Conservation (phyloP, 192 early-diverging fungal genomes). For the Coemansia biformis region DNA sequence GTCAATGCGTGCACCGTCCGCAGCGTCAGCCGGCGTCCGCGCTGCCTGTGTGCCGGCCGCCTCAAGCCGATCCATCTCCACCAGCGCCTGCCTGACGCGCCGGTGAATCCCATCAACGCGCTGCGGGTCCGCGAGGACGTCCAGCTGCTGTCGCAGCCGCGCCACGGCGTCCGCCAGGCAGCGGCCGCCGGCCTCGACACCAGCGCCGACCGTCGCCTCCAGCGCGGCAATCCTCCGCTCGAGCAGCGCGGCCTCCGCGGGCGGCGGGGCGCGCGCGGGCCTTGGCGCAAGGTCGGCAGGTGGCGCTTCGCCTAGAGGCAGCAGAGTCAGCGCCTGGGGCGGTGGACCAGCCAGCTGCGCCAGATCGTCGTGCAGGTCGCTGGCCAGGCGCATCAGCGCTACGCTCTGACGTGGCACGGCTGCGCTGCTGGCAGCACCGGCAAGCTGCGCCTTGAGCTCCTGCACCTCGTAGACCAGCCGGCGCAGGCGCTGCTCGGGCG, state of each 20-base stretch:
- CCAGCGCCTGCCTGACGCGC: conserved; percentile 39
- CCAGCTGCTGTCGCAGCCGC: conserved; percentile 35
- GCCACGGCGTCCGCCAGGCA: conserved; percentile 62
- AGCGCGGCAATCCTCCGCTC: conserved; percentile 35
- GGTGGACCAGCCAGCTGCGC: conserved; percentile 10
- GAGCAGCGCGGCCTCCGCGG: conserved; percentile 9
- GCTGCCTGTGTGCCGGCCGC: conserved; percentile 15
- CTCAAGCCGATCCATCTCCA: conserved; percentile 45
- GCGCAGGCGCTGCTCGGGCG: conserved; percentile 65
- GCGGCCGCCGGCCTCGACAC: conserved; percentile 46
- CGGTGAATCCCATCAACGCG: conserved; percentile 45
- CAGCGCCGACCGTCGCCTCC: conserved; percentile 23
- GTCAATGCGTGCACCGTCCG: conserved; percentile 20
- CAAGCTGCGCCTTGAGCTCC: conserved; percentile 66
- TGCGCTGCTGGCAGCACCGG: background rate
- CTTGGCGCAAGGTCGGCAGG: background rate
- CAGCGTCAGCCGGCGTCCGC: background rate
- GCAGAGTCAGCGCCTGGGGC: background rate
- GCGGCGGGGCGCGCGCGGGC: background rate
- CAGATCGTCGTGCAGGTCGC: conserved; percentile 35
- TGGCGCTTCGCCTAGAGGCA: background rate
- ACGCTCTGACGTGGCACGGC: conserved; percentile 10
- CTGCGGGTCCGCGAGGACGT: conserved; percentile 35
- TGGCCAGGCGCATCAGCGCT: conserved; percentile 31
- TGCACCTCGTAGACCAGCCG: conserved; percentile 79